These are phyloP conservation scores for Apiotrichum mycotoxinovorans DNA, from an alignment of 1,284 basidiomycete species.

Conservation along the genomic window DNA sequence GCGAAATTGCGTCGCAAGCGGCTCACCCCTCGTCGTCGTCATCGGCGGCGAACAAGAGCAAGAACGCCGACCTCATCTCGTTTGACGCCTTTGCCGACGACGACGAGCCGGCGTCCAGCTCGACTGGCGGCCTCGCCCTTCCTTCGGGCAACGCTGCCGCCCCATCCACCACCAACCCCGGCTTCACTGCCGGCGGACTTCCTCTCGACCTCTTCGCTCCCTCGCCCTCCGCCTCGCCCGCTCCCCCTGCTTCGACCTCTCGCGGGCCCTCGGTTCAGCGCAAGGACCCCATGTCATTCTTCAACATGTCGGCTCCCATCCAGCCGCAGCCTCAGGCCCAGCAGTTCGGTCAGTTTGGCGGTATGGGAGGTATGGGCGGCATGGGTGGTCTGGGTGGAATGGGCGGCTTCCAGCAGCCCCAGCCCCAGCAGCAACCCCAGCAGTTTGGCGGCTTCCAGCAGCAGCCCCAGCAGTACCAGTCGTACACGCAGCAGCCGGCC, in stretches of 20 bases:
- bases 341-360: slow-evolving; percentile 15
- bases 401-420: not conserved
- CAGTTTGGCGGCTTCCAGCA: slow-evolving; percentile 4
- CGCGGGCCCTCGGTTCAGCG: slow-evolving; percentile 10
- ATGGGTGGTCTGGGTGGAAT: not conserved
- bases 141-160: slow-evolving; percentile 28
- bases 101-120: slow-evolving; percentile 20
- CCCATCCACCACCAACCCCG: slow-evolving; percentile 23
- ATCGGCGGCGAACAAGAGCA: slow-evolving; percentile 1
- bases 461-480: slow-evolving; percentile 14
- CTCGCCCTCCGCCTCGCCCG: slow-evolving; percentile 32
- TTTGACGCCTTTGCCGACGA: slow-evolving; percentile 50
- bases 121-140: slow-evolving; percentile 37
- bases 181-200: slow-evolving; percentile 41
- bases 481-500: slow-evolving; percentile 15
- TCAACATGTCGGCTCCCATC: slow-evolving; percentile 22
- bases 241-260: slow-evolving; percentile 10
- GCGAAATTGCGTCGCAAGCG: slow-evolving; percentile 32
- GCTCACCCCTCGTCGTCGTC: not conserved
- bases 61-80: slow-evolving; percentile 44
- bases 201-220: slow-evolving; percentile 50
- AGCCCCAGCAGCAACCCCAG: slow-evolving; percentile 3
- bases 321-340: slow-evolving; percentile 10
- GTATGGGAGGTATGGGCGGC: slow-evolving; percentile 7
- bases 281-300: slow-evolving; percentile 48